These are phyloP conservation scores for Auricularia sp. DNA, from an alignment of 768 basidiomycete genomes.

Conservation along the genomic window DNA sequence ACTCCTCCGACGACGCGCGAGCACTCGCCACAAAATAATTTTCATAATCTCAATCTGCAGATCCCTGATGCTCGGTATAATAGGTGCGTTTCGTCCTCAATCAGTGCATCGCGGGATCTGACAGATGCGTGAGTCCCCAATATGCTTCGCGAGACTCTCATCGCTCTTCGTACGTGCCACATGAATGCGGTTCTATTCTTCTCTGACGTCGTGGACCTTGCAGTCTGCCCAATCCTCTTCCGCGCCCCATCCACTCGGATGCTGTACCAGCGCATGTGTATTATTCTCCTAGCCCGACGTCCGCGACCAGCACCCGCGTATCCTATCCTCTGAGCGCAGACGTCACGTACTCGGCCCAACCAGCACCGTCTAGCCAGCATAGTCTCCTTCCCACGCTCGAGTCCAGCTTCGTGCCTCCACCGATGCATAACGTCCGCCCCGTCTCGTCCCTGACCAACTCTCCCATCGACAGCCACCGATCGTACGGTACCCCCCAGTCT, in stretches of 20 bases:
- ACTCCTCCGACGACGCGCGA: slow-evolving; percentile 4
- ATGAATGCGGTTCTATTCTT: neutral
- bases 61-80: neutral
- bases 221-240: neutral
- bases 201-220: neutral
- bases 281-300: neutral
- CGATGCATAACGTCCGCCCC: neutral
- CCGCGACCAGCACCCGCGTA: neutral
- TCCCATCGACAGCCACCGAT: neutral
- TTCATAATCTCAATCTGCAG: slow-evolving; percentile 1
- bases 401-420: neutral
- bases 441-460: neutral
- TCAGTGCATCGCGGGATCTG: neutral
- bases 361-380: neutral
- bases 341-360: neutral
- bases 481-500: neutral
- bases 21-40: slow-evolving; percentile 6
- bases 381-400: neutral
- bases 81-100: neutral
- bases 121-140: neutral
- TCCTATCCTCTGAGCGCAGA: neutral
- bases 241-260: neutral
- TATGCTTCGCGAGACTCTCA: neutral
- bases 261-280: neutral
- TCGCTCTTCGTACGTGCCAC: neutral